Conservation (phyloP, 371 early-diverging fungal species). For the Parasitella parasitica region DNA sequence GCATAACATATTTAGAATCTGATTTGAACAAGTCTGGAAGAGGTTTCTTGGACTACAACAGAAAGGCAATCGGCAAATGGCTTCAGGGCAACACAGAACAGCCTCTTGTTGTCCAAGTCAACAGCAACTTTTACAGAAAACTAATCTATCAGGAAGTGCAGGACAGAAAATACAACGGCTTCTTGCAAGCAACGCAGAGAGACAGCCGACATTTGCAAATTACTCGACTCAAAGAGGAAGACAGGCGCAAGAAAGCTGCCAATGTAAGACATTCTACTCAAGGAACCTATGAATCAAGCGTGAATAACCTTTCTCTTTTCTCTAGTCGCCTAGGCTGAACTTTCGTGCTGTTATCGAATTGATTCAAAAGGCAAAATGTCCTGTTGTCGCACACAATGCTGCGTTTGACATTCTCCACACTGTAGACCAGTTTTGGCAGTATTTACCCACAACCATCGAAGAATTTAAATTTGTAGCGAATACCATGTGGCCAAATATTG, state of each 20-base stretch:
- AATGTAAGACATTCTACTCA: background rate
- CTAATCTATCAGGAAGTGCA: conserved; percentile 66
- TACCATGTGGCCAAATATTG: conserved; percentile 56
- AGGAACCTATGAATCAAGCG: background rate
- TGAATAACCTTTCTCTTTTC: background rate
- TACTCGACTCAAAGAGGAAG: conserved; percentile 36
- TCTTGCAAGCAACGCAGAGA: conserved; percentile 29
- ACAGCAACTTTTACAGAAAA: conserved; percentile 48
- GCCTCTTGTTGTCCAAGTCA: conserved; percentile 41
- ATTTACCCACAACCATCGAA: conserved; percentile 58
- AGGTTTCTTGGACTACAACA: conserved; percentile 15
- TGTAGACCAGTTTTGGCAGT: conserved; percentile 70
- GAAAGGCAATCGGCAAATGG: conserved; percentile 32
- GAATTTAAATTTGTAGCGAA: conserved; percentile 58
- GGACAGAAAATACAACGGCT: conserved; percentile 42
- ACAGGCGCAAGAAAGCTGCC: conserved; percentile 17
- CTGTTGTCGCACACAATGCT: conserved; percentile 84
- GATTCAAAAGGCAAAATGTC: conserved; percentile 66
- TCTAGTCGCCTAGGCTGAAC: conserved; percentile 49
- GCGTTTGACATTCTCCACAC: conserved; percentile 77
- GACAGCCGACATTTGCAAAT: conserved; percentile 41
- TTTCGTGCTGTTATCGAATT: conserved; percentile 78
- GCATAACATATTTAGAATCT: conserved; percentile 5
- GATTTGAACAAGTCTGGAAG: conserved; percentile 5
- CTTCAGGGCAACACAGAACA: conserved; percentile 29